Percentiles rank a stretch among this genome's conserved stretches.
Evolutionary conservation across 2,329 filamentous ascomycete species (phyloP).

Genomic region (Monilinia laxa): DNA sequence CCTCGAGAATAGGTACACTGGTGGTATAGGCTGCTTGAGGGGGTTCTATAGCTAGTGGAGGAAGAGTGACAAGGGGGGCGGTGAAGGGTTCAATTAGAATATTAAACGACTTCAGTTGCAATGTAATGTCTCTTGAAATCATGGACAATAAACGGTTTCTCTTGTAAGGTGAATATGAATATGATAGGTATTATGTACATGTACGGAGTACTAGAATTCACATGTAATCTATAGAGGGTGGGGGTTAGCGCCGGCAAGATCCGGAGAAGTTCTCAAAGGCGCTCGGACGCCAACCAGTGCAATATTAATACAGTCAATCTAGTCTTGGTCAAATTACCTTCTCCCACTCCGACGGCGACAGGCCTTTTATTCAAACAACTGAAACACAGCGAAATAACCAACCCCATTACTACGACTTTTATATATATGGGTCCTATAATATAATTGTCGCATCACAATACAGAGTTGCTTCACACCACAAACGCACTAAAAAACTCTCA

Average conservation of each 20-base stretch:
- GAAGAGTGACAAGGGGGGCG: neutral
- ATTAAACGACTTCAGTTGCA: neutral
- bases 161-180: neutral
- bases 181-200: neutral
- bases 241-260: neutral
- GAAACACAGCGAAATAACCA: neutral
- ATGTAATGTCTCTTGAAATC: neutral
- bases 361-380: constrained; percentile 1
- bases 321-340: too few relatives aligned
- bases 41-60: neutral
- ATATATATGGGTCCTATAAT: neutral
- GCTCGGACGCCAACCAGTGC: constrained; percentile 3
- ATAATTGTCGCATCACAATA: neutral
- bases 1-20: neutral
- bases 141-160: neutral
- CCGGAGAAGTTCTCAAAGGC: neutral
- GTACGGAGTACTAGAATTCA: too few relatives aligned
- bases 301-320: neutral
- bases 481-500: neutral
- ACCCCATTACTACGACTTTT: neutral
- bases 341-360: neutral
- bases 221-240: neutral
- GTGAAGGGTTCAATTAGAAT: neutral
- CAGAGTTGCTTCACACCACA: neutral
- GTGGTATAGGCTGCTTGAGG: neutral